Evolutionary conservation across 352 stramenopile species (phyloP).

Genomic region (Phytophthora hybrid): DNA sequence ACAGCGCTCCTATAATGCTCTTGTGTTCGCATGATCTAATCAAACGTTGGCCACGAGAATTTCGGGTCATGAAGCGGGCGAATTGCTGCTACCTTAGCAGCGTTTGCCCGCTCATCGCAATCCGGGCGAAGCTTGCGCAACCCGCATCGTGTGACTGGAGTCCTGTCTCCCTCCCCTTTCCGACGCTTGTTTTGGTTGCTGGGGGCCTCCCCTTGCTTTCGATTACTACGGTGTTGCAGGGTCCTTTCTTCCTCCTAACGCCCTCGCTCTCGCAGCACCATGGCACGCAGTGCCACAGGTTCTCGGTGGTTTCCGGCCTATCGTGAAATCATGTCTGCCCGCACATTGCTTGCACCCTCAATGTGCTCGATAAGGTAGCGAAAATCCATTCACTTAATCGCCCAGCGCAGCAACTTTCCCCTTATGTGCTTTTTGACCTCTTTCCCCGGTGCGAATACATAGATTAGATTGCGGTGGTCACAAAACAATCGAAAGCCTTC

Average conservation of each 20-base stretch:
- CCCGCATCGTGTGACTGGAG: not conserved
- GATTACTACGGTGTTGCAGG: no score
- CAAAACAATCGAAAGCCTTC: slow-evolving; percentile 1
- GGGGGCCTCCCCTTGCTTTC: not conserved
- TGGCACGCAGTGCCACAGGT: not conserved
- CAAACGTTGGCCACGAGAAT: not conserved
- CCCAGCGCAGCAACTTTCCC: slow-evolving; percentile 5
- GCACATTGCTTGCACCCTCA: slow-evolving; percentile 8
- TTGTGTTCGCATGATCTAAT: not conserved
- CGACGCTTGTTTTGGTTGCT: not conserved
- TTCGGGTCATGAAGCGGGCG: no score
- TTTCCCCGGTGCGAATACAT: slow-evolving; percentile 4
- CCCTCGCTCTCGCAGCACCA: not conserved
- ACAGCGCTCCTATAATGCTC: not conserved
- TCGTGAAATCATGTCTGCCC: slow-evolving; percentile 17
- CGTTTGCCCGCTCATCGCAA: no score
- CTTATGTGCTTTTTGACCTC: slow-evolving; percentile 12
- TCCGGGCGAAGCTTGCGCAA: no score
- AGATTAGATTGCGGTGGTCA: slow-evolving; percentile 5
- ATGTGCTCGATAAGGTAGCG: slow-evolving; percentile 21
- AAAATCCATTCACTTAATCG: slow-evolving; percentile 7
- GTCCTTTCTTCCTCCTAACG: not conserved
- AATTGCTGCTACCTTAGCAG: no score
- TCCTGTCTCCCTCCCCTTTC: slow-evolving; percentile 13
- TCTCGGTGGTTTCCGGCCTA: slow-evolving; percentile 11